Conservation (phyloP, 768 basidiomycete species). For the Xerocomellus dryophilus region DNA sequence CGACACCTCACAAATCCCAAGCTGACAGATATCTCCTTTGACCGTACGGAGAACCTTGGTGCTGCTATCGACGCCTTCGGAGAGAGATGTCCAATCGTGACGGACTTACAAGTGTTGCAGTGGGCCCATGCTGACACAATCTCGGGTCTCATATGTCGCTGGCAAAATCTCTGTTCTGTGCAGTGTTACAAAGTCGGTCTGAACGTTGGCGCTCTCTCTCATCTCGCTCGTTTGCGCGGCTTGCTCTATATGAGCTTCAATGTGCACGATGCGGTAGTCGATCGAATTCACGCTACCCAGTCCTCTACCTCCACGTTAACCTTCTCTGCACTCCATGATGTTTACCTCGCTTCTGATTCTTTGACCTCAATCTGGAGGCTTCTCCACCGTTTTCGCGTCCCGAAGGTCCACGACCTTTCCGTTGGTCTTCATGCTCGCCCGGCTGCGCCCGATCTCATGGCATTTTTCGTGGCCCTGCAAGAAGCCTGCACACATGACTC, state of each 20-base stretch:
- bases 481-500: not conserved
- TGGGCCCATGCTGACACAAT: not conserved
- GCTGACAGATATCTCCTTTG: not conserved
- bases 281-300: not conserved
- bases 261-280: not conserved
- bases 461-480: slow-evolving; percentile 4
- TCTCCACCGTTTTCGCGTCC: not conserved
- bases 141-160: slow-evolving; percentile 5
- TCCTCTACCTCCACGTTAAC: not conserved
- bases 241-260: not conserved
- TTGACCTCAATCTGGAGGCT: not conserved
- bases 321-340: not conserved
- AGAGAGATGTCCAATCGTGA: not conserved
- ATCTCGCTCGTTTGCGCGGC: slow-evolving; percentile 1
- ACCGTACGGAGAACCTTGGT: not conserved
- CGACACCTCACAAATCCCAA: slow-evolving; percentile 5
- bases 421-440: not conserved
- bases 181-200: not conserved
- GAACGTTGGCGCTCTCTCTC: not conserved
- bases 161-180: slow-evolving; percentile 4
- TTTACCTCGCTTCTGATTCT: not conserved
- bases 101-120: not conserved
- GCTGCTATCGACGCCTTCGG: not conserved
- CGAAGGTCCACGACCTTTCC: not conserved
- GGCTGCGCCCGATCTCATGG: not conserved